Evolutionary conservation across 2,329 filamentous ascomycete species (phyloP).

Genomic region (Phialophora tarda): DNA sequence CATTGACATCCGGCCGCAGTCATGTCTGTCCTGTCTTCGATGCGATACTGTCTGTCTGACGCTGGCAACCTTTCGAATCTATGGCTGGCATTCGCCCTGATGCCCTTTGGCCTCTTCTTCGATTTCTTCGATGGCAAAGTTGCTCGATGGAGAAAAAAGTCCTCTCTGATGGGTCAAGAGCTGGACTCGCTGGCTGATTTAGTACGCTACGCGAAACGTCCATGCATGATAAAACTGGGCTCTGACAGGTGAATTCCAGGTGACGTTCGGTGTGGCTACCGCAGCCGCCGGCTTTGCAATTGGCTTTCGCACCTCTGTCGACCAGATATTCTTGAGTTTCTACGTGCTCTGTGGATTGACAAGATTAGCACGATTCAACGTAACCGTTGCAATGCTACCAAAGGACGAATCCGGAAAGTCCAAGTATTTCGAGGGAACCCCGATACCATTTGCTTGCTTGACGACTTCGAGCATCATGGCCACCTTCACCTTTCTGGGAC

Average conservation of each 20-base stretch:
- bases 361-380: constrained; percentile 94
- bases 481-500: constrained; percentile 82
- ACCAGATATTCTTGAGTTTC: constrained; percentile 79
- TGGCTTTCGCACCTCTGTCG: constrained; percentile 80
- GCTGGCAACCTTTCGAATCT: constrained; percentile 70
- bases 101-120: constrained; percentile 94
- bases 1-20: constrained; percentile 52
- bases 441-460: constrained; percentile 83
- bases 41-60: constrained; percentile 86
- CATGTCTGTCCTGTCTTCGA: constrained; percentile 93
- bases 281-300: constrained; percentile 86
- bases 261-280: constrained; percentile 93
- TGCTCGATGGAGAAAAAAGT: constrained; percentile 95
- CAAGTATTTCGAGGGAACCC: constrained; percentile 94
- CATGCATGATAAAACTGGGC: not conserved
- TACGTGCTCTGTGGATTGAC: constrained; percentile 90
- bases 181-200: constrained; percentile 93
- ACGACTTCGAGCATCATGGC: constrained; percentile 83
- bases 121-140: constrained; percentile 98
- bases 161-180: constrained; percentile 96
- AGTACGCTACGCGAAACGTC: constrained; percentile 60
- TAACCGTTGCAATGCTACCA: constrained; percentile 85
- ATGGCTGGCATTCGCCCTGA: constrained; percentile 81
- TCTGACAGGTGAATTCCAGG: constrained; percentile 57
- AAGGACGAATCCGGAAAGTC: constrained; percentile 93